Conservation (phyloP, 371 early-diverging fungal species). For the Massospora cicadina region DNA sequence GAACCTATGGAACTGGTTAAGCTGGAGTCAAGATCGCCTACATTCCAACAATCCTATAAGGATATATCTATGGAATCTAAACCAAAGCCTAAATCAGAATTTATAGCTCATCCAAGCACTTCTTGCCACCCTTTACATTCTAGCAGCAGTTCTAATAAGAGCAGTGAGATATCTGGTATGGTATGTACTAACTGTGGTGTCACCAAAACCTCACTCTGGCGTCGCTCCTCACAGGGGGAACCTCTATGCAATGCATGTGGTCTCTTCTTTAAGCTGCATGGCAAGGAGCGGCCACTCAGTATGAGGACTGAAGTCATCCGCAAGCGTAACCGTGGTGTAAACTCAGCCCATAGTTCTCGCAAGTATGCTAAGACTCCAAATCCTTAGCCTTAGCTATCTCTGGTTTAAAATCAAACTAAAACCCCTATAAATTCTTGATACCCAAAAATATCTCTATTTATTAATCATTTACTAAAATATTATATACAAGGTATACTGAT, state of each 20-base stretch:
- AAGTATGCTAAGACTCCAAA: constrained; percentile 3
- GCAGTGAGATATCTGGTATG: neutral
- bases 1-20: no score
- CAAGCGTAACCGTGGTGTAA: constrained; percentile 41
- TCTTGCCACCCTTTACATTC: neutral
- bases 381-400: no score
- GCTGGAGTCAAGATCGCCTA: no score
- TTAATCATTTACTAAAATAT: no score
- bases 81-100: neutral
- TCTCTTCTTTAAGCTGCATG: constrained; percentile 67
- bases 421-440: no score
- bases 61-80: no score
- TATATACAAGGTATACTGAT: no score
- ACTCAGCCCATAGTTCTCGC: neutral
- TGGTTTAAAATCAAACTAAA: no score
- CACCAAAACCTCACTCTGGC: constrained; percentile 89
- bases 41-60: no score
- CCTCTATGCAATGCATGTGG: constrained; percentile 49
- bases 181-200: constrained; percentile 80
- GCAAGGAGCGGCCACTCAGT: constrained; percentile 52
- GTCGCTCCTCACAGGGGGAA: constrained; percentile 57
- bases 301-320: constrained; percentile 69
- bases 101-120: neutral
- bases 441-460: no score
- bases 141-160: neutral